Evolutionary conservation across 768 basidiomycete species (phyloP), one percentile per base, ranked within the genome.

Genomic region (Saitozyma sp.): DNA sequence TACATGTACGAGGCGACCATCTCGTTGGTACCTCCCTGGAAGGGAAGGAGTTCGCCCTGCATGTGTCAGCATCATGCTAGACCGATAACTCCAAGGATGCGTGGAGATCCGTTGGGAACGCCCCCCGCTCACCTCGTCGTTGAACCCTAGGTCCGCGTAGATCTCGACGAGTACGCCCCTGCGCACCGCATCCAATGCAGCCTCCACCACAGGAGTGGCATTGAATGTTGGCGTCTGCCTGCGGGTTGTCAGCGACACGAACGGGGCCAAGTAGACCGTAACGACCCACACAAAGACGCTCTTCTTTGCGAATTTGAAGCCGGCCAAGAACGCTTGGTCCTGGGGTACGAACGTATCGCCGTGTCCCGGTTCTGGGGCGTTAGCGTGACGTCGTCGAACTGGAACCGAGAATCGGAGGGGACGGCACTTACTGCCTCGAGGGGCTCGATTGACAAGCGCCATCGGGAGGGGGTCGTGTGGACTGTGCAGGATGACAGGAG

Each of bases 221-320:
- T 89, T 88, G 70, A 87, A 84, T 16, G 86, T 87, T 1, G 87
- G 87, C 2, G 86, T 85, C 80, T 88, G 87, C 56, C 81, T 83
- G 67, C 29, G 29, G 7, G 50, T 29, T 9, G 54, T 39, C 9
- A 20, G 54, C 53, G 14, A 19, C 11, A 49, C 38, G 13, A 48
- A 1, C 8, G 9, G 17, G 38, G 43, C 9, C 6, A 11, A 40
- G 20, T 52, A 5, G 51, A 38, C 13, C 3, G 20, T 38, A 38
- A 17, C 11, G 19, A 72, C 81, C 37, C n/a, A 82, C 83, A 88
- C 86, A 78, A 89, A 86, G 29, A 88, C 83, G 50, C 73, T 83
- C 70, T 82, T 82, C 71, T 82, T 79, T 8, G 87, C 87, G 59
- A 84, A 83, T 63, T 82, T 82, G 67, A 88, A 80, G 1, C 80